Evolutionary conservation across 2,329 filamentous ascomycete genomes (phyloP).

Genomic region (Cladosporium oxysporum): DNA sequence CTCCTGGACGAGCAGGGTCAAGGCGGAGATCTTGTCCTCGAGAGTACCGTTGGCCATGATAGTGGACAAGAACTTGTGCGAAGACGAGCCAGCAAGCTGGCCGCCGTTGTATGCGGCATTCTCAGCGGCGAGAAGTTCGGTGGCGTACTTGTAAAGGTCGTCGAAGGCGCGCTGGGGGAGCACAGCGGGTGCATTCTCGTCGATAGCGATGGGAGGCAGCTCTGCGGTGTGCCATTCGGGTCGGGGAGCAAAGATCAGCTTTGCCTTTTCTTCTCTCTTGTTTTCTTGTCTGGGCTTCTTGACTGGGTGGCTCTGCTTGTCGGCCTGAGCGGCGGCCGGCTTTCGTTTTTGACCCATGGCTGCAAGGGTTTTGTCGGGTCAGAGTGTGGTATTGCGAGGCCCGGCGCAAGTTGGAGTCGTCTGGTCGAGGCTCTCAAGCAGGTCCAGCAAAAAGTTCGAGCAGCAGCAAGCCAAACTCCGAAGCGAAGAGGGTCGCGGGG

Average conservation of each 20-base stretch:
- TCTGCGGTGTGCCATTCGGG: slow-evolving; percentile 67
- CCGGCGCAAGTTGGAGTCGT: slow-evolving; percentile 9
- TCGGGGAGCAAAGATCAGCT: slow-evolving; percentile 55
- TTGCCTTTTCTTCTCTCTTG: slow-evolving; percentile 30
- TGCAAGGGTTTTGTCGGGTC: neutral
- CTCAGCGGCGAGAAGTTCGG: slow-evolving; percentile 74
- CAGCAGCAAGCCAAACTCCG: neutral
- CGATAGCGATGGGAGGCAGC: slow-evolving; percentile 53
- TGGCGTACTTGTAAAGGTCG: slow-evolving; percentile 69
- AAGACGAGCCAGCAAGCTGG: slow-evolving; percentile 75
- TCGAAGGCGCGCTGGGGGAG: slow-evolving; percentile 55
- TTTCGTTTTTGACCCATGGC: slow-evolving; percentile 42
- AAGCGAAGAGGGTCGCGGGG: slow-evolving; percentile 5
- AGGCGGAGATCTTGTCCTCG: slow-evolving; percentile 92
- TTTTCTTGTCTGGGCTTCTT: slow-evolving; percentile 26
- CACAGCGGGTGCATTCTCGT: slow-evolving; percentile 22
- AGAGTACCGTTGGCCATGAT: slow-evolving; percentile 97
- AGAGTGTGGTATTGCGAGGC: neutral
- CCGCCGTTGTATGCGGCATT: slow-evolving; percentile 71
- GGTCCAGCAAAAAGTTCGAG: slow-evolving; percentile 12
- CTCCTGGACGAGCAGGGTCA: slow-evolving; percentile 93
- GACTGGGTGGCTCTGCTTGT: slow-evolving; percentile 26
- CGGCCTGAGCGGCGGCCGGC: slow-evolving; percentile 29
- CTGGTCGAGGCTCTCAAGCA: slow-evolving; percentile 4
- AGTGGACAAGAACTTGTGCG: slow-evolving; percentile 92